Conservation (phyloP, 2,329 filamentous ascomycete genomes). For the Neonectria punicea region DNA sequence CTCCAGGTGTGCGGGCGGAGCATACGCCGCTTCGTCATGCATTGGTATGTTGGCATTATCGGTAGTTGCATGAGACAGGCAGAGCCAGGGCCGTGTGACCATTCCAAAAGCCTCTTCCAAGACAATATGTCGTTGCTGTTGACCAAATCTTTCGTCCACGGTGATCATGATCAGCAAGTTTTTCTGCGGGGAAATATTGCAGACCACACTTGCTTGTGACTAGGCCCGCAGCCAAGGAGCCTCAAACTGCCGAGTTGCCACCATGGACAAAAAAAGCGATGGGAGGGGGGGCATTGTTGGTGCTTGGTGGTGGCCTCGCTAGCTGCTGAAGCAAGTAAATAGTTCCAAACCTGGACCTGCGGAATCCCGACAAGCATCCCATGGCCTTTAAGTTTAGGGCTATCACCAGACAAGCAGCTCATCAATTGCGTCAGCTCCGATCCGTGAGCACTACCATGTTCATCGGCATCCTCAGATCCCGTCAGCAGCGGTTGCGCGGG, state of each 20-base stretch:
- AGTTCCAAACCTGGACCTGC: constrained; percentile 23
- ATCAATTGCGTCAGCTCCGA: constrained; percentile 40
- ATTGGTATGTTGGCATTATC: constrained; percentile 26
- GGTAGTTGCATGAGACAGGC: constrained; percentile 32
- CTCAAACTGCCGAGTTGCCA: constrained; percentile 33
- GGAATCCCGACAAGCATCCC: constrained; percentile 34
- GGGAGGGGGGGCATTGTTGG: constrained; percentile 19
- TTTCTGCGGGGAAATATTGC: constrained; percentile 26
- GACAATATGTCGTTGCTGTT: background rate
- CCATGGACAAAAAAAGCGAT: constrained; percentile 14
- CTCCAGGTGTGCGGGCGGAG: constrained; percentile 25
- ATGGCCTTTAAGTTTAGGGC: constrained; percentile 36
- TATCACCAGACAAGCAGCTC: constrained; percentile 39
- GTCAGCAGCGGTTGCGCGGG: constrained; percentile 26
- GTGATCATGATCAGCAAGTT: constrained; percentile 25
- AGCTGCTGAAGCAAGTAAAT: constrained; percentile 13
- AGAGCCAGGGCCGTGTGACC: background rate
- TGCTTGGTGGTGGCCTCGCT: background rate
- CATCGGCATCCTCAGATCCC: constrained; percentile 23
- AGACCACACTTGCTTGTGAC: constrained; percentile 23
- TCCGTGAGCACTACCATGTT: constrained; percentile 35
- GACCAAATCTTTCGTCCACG: background rate
- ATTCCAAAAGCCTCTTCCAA: background rate
- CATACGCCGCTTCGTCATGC: constrained; percentile 35
- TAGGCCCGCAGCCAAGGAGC: constrained; percentile 23